These are phyloP conservation scores for Fraxinus dipetala DNA, from an alignment of 305 asterid genomes.

Conservation along the genomic window DNA sequence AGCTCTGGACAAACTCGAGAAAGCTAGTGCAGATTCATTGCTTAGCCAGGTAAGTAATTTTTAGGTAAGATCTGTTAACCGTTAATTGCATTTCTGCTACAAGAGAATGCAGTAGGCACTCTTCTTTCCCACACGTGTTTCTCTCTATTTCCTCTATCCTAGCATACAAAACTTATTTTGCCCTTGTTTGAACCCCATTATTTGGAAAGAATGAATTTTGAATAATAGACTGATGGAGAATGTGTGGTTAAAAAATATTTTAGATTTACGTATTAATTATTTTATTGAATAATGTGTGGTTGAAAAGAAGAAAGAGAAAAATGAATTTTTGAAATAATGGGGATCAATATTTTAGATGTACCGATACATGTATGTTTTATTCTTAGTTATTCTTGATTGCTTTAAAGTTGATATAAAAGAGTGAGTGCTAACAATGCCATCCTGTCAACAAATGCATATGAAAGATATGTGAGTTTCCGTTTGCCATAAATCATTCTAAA, in stretches of 20 bases:
- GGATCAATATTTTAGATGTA: not conserved
- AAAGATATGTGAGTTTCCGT: not conserved
- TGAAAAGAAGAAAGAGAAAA: too few species aligned
- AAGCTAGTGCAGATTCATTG: constrained; percentile 76
- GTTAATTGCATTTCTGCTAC: constrained; percentile 5
- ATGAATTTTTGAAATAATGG: too few species aligned
- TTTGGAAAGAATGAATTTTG: too few species aligned
- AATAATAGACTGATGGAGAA: too few species aligned
- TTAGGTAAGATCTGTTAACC: not conserved
- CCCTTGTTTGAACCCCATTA: too few species aligned
- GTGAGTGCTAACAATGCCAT: not conserved
- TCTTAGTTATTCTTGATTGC: not conserved
- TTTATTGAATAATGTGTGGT: too few species aligned
- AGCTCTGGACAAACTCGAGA: constrained; percentile 75
- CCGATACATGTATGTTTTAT: not conserved
- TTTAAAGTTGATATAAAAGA: not conserved
- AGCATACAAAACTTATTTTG: not conserved
- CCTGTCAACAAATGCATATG: not conserved
- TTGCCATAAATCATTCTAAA: not conserved
- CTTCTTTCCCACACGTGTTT: not conserved
- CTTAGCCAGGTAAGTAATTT: constrained; percentile 70
- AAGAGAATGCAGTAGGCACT: not conserved
- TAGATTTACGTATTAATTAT: too few species aligned
- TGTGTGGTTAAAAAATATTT: too few species aligned
- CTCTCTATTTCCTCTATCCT: not conserved